Conservation (phyloP, 148 eudicot genomes). For the Simmondsia chinensis region DNA sequence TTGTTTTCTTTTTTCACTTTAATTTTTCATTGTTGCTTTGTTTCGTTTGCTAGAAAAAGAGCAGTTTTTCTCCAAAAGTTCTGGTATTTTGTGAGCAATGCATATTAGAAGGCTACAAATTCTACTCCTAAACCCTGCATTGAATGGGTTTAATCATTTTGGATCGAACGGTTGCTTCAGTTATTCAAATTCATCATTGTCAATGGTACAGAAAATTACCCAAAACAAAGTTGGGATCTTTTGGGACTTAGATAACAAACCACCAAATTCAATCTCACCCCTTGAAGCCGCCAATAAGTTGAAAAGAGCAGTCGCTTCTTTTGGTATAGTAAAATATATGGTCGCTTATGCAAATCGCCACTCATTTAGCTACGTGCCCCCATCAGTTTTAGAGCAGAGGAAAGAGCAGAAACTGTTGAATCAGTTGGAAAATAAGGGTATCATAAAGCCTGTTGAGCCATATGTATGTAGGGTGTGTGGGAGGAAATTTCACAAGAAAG, state of each 20-base stretch:
- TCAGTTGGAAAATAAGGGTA: slow-evolving; percentile 42
- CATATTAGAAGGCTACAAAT: slow-evolving; percentile 9
- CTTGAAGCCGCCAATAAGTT: slow-evolving; percentile 57
- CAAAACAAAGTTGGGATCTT: slow-evolving; percentile 50
- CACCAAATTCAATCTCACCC: slow-evolving; percentile 56
- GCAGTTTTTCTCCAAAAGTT: too few species aligned
- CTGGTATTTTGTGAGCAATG: slow-evolving; percentile 1
- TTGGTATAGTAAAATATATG: slow-evolving; percentile 54
- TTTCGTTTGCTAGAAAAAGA: too few species aligned
- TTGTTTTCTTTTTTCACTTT: slow-evolving; percentile 5
- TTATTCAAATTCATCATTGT: slow-evolving; percentile 8
- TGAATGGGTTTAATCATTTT: slow-evolving; percentile 18
- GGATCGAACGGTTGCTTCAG: slow-evolving; percentile 5
- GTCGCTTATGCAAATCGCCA: slow-evolving; percentile 68
- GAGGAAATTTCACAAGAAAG: slow-evolving; percentile 54
- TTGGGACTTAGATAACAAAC: slow-evolving; percentile 88
- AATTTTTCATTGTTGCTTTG: slow-evolving; percentile 2
- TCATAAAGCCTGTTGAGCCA: slow-evolving; percentile 36
- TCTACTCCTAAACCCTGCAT: neutral
- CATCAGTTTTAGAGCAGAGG: slow-evolving; percentile 31
- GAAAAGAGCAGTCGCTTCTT: slow-evolving; percentile 44
- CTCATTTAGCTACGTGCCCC: slow-evolving; percentile 55
- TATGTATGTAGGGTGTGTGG: slow-evolving; percentile 71
- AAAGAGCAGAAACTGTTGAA: slow-evolving; percentile 41
- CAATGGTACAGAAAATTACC: slow-evolving; percentile 10